Conservation (phyloP, 768 basidiomycete genomes). For the Royoungia palumana region DNA sequence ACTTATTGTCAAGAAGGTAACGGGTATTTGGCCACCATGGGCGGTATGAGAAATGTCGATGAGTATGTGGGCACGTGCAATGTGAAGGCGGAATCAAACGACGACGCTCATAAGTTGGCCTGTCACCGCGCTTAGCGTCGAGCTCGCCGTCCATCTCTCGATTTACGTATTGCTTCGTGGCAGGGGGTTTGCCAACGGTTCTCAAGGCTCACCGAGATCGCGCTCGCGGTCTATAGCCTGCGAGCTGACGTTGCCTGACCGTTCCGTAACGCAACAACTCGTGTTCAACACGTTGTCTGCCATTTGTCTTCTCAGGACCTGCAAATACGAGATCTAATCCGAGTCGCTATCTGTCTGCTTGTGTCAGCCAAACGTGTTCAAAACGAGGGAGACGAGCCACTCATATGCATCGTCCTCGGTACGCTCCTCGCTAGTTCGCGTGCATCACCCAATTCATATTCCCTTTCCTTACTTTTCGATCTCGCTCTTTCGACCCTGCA, state of each 20-base stretch:
- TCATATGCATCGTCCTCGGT: slow-evolving; percentile 82
- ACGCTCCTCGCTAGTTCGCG: slow-evolving; percentile 38
- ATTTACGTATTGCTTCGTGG: background rate
- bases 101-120: slow-evolving; percentile 1
- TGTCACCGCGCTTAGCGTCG: slow-evolving; percentile 1
- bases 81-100: background rate
- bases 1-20: slow-evolving; percentile 1
- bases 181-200: slow-evolving; percentile 2
- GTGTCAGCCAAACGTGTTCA: slow-evolving; percentile 59
- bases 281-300: slow-evolving; percentile 75
- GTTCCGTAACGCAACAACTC: slow-evolving; percentile 47
- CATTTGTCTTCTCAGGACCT: slow-evolving; percentile 31
- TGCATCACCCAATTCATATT: slow-evolving; percentile 26
- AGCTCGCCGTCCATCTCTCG: background rate
- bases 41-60: background rate
- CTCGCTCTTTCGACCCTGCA: slow-evolving; percentile 24
- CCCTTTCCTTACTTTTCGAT: slow-evolving; percentile 16
- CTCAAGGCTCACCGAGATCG: slow-evolving; percentile 2
- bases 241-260: slow-evolving; percentile 1
- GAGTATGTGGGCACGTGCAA: slow-evolving; percentile 6
- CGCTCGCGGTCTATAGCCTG: slow-evolving; percentile 4
- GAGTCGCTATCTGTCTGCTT: slow-evolving; percentile 27
- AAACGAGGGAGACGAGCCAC: slow-evolving; percentile 48
- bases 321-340: slow-evolving; percentile 30
- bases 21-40: background rate